phyloP scores from a whole-genome alignment of 2,329 filamentous ascomycete species.

The Colletotrichum orbiculare region DNA sequence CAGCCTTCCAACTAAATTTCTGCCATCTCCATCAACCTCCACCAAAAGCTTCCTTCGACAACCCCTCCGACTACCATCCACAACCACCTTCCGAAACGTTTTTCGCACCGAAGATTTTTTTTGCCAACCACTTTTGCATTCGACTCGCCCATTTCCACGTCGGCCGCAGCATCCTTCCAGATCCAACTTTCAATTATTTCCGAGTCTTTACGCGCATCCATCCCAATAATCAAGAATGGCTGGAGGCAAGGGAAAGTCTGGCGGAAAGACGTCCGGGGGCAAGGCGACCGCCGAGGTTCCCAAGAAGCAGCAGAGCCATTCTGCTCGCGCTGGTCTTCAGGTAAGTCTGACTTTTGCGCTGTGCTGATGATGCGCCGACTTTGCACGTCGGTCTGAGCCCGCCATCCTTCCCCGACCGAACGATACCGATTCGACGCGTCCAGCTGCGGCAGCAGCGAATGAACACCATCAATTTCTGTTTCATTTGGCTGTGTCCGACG shows the following conservation, averaged over 20 bases:
- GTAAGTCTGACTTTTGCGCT: slow-evolving; percentile 65
- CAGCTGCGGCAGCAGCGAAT: not conserved
- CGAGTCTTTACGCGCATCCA: slow-evolving; percentile 25
- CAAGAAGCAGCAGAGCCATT: slow-evolving; percentile 95
- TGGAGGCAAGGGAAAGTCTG: slow-evolving; percentile 95
- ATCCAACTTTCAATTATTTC: not conserved
- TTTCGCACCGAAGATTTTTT: slow-evolving; percentile 24
- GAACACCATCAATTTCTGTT: not conserved
- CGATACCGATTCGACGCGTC: slow-evolving; percentile 37
- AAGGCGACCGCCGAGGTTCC: slow-evolving; percentile 75
- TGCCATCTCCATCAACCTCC: slow-evolving; percentile 37
- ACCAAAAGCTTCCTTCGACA: slow-evolving; percentile 35
- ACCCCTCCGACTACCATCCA: slow-evolving; percentile 29
- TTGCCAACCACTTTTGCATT: slow-evolving; percentile 14
- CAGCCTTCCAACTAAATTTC: slow-evolving; percentile 36
- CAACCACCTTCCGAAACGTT: slow-evolving; percentile 24
- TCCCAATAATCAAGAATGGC: slow-evolving; percentile 61
- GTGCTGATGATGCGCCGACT: slow-evolving; percentile 36
- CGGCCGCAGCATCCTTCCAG: too few relatives aligned
- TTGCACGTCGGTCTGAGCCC: slow-evolving; percentile 28
- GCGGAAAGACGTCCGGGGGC: slow-evolving; percentile 87
- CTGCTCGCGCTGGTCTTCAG: slow-evolving; percentile 93
- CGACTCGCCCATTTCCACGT: slow-evolving; percentile 20
- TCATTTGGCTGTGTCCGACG: not conserved
- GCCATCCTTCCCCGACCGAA: slow-evolving; percentile 34